Evolutionary conservation across 1,139 yeast species (phyloP).

Genomic region (Zygotorulaspora mrakii): DNA sequence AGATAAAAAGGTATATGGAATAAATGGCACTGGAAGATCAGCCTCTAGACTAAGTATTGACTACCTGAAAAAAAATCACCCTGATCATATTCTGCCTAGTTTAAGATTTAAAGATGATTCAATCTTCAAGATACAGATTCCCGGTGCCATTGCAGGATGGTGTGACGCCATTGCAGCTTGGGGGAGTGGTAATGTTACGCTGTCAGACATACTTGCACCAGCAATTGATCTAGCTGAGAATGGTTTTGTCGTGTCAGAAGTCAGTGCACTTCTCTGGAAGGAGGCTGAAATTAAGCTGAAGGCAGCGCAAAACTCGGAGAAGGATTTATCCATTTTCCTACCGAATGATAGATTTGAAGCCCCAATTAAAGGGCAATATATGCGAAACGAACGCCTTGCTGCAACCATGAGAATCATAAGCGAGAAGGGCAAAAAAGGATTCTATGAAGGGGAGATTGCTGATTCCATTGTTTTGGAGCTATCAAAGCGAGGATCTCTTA

Average conservation of each 20-base stretch:
- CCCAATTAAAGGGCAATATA: constrained; percentile 61
- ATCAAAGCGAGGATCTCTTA: constrained; percentile 50
- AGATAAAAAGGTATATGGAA: constrained; percentile 53
- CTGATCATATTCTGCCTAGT: constrained; percentile 7
- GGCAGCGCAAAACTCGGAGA: constrained; percentile 24
- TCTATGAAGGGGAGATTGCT: constrained; percentile 66
- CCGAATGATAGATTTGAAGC: constrained; percentile 30
- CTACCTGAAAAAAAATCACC: constrained; percentile 40
- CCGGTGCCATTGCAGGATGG: constrained; percentile 81
- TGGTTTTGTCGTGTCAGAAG: constrained; percentile 63
- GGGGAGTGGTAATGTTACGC: constrained; percentile 67
- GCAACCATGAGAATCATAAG: constrained; percentile 52
- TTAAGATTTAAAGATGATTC: constrained; percentile 8
- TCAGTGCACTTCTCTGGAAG: constrained; percentile 49
- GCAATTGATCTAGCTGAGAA: constrained; percentile 66
- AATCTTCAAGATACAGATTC: constrained; percentile 41
- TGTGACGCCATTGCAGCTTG: constrained; percentile 60
- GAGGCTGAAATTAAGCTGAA: constrained; percentile 37
- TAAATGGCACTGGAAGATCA: constrained; percentile 77
- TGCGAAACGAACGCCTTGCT: constrained; percentile 53
- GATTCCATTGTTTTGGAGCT: constrained; percentile 58
- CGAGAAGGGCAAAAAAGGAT: constrained; percentile 57
- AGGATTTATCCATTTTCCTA: constrained; percentile 19
- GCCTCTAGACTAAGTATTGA: constrained; percentile 53
- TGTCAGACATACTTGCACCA: constrained; percentile 60